Evolutionary conservation across 495 filamentous ascomycete species (phyloP), one percentile per base, ranked within the genome.

Genomic region (Bathelium albidoporum): DNA sequence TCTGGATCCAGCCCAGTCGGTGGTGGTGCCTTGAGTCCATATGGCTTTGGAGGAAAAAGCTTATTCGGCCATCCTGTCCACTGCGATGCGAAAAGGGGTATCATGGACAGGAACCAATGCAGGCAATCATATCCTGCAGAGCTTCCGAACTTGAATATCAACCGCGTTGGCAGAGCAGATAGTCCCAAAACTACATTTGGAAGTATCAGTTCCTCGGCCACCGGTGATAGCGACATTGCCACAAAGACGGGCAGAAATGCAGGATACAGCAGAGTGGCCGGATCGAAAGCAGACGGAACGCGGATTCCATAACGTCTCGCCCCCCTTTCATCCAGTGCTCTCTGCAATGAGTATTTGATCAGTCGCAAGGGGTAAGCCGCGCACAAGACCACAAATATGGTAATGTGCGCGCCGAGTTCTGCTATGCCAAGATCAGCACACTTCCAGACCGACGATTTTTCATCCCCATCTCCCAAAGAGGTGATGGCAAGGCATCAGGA

Each of bases 201-300:
- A 32, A 93, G 74, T 5, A 97, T 69, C 31, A 85, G 73, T 11
- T 76, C 76, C 26, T 80, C 67, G 34, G 78, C 77, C 58, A 80
- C 76, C 24, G 81, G 78, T 29, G 84, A 81, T n/a, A 96, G 78
- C 18, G 91, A 87, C 4, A 94, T 73, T 2, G 94, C 87, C 39
- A 95, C 86, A 22, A 90, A 79, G 9, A 94, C 68, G 1, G 94
- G 90, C 9, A 96, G 78, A 0, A 87, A 66, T 0, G 86, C 77
- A 1, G 94, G 95, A 69, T 97, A 98, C 22, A 98, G 77, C 10
- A 97, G 76, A 5, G 94, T 90, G 18, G 94, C 94, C 1, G 91
- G 94, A 70, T 98, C 94, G 72, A 97, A 96, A 29, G 81, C 78
- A 14, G 85, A 70, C 0, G 90, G 89, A 20, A 95, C 77, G 53